phyloP scores from a whole-genome alignment of 352 stramenopile genomes.

The Peronospora tabacina region DNA sequence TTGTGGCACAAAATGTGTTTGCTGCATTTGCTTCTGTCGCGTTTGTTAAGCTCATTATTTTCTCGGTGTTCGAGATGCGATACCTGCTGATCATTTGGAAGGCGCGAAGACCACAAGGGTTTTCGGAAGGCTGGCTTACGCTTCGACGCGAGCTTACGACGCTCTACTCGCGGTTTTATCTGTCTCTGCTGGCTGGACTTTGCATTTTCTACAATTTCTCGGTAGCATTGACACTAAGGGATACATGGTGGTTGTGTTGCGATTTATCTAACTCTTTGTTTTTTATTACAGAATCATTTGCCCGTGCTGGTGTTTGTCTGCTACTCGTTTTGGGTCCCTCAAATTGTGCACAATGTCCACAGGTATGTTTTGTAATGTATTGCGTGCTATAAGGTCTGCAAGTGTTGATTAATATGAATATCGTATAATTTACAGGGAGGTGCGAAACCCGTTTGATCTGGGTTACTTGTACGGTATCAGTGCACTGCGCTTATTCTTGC shows the following conservation, averaged over 20 bases:
- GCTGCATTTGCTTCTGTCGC: slow-evolving; percentile 92
- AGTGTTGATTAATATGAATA: slow-evolving; percentile 2
- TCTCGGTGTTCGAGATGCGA: slow-evolving; percentile 98
- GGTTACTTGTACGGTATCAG: slow-evolving; percentile 95
- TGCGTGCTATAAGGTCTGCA: not conserved
- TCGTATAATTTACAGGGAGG: slow-evolving; percentile 46
- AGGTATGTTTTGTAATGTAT: slow-evolving; percentile 32
- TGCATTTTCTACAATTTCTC: slow-evolving; percentile 89
- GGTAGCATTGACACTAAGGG: slow-evolving; percentile 26
- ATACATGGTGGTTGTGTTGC: slow-evolving; percentile 1
- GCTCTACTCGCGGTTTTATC: slow-evolving; percentile 95
- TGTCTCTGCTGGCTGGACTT: slow-evolving; percentile 86
- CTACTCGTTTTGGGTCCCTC: slow-evolving; percentile 98
- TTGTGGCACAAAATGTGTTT: slow-evolving; percentile 93
- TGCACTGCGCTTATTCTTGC: slow-evolving; percentile 87
- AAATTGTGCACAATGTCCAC: slow-evolving; percentile 95
- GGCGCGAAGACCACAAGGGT: slow-evolving; percentile 80
- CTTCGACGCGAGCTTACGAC: slow-evolving; percentile 90
- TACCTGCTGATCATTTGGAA: slow-evolving; percentile 97
- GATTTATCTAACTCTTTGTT: slow-evolving; percentile 1
- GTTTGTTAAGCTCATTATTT: slow-evolving; percentile 98
- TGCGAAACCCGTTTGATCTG: slow-evolving; percentile 89
- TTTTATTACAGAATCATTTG: slow-evolving; percentile 60
- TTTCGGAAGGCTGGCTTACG: slow-evolving; percentile 80
- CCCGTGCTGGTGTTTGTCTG: slow-evolving; percentile 88